phyloP scores from a whole-genome alignment of 2,329 filamentous ascomycete genomes.

The Sporothrix humicola region DNA sequence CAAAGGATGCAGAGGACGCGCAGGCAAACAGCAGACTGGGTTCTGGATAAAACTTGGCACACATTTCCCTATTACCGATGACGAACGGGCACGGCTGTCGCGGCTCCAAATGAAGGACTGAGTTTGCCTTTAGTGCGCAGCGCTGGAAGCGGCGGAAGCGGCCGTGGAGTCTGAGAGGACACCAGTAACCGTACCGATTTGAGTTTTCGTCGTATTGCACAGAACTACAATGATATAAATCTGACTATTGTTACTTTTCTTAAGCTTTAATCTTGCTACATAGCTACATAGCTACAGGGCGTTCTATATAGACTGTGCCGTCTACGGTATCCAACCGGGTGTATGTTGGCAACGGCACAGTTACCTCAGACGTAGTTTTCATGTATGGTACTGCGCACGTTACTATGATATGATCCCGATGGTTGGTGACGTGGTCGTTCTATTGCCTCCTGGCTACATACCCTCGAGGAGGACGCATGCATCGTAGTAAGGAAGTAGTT shows the following conservation, averaged over 20 bases:
- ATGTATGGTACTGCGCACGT: background rate
- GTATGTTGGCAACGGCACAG: background rate
- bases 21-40: constrained; percentile 1
- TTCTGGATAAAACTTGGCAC: constrained; percentile 13
- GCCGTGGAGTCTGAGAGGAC: background rate
- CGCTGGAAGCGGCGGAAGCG: background rate
- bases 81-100: background rate
- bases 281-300: background rate
- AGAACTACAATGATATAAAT: no score
- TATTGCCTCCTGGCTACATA: constrained; percentile 11
- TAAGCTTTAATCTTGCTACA: background rate
- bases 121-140: background rate
- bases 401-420: background rate
- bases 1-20: background rate
- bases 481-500: constrained; percentile 9
- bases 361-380: background rate
- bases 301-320: background rate
- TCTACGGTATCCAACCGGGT: constrained; percentile 2
- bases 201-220: background rate
- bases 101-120: background rate
- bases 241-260: no score
- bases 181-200: background rate
- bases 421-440: constrained; percentile 7
- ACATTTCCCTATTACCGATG: background rate
- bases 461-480: constrained; percentile 9